Base-by-base conservation (phyloP, 495 filamentous ascomycete species). In the Darksidea phi region DNA sequence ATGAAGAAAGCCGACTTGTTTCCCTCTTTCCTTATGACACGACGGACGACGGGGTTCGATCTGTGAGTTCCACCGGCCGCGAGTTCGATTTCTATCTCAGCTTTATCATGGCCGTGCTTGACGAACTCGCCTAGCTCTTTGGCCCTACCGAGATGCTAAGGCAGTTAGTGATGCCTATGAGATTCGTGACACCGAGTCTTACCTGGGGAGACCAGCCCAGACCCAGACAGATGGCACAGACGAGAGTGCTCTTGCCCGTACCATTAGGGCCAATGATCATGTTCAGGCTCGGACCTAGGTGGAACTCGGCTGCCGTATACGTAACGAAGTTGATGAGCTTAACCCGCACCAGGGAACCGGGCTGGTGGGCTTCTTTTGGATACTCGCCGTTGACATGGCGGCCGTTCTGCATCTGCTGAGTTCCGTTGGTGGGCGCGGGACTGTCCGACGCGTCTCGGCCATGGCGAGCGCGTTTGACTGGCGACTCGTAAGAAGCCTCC, bases 251-350 rank as follows among this genome's bases (percentile, higher is more conserved):
- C 72, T 99, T 99, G 45, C 94, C 94, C 0, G 94, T 97, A 45
- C 94, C 94, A 70, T 99, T 99, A 8, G 94, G 94, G 0, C 94
- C 94, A 66, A 99, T 97, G 57, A 99, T 85, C 95, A 99, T 97
- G 71, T 99, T 99, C 67, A 99, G 72, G 66, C 88, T 94, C 12
- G 95, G 92, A 0, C 94, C 94, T 3, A 89, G 90, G 49, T 83
- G 83, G 73, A 97, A 96, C 63, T 94, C 90, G 50, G 90, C 92
- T 26, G 86, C 83, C 13, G 86, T 90, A 73, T 97, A 99, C 0
- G 95, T 99, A 25, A 99, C 91, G 69, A 99, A 99, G 68, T 97
- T 88, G n/a, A 75, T 78, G 28, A 97, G 78, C 58, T 86, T 88
- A 59, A 97, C 90, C 23, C 91, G 83, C 15, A 96, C 85, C 67